A percentile compares a stretch with the other conserved stretches of the same genome.
phyloP scores from a whole-genome alignment of 176 grass and related monocot species.

The Eremochloa ophiuroides region DNA sequence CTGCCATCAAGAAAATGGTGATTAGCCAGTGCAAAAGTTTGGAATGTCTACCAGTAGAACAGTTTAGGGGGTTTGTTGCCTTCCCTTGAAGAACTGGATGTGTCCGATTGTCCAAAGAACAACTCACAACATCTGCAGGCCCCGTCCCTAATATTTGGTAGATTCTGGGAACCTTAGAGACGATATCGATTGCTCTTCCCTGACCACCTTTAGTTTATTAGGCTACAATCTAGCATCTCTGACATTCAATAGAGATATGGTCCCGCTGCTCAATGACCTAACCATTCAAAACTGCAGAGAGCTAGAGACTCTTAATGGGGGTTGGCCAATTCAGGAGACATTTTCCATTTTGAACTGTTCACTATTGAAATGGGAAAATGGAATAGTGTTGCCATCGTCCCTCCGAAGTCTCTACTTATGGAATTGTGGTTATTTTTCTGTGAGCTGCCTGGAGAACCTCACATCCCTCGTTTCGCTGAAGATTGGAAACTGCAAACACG shows the following conservation, averaged over 20 bases:
- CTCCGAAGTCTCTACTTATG: neutral
- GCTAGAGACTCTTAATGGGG: neutral
- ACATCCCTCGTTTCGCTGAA: neutral
- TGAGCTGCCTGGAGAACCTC: neutral
- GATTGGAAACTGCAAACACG: accelerated
- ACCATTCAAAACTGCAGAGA: neutral
- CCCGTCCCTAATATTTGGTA: neutral
- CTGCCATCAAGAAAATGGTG: neutral
- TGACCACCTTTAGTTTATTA: neutral
- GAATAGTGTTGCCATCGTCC: neutral
- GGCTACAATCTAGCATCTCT: neutral
- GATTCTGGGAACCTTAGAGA: neutral
- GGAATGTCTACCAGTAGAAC: neutral
- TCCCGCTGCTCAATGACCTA: neutral
- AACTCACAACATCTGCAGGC: neutral
- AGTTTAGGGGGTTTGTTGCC: neutral
- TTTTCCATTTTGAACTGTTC: neutral
- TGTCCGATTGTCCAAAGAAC: neutral
- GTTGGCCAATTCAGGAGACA: no score
- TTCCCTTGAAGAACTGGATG: neutral
- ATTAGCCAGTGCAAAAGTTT: neutral
- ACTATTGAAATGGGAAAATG: neutral
- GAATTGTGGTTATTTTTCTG: neutral
- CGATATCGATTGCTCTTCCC: neutral
- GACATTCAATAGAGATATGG: neutral